Evolutionary conservation across 805 yeast species (phyloP), one percentile per base, ranked within the genome.

Genomic region (Candida bentonensis): DNA sequence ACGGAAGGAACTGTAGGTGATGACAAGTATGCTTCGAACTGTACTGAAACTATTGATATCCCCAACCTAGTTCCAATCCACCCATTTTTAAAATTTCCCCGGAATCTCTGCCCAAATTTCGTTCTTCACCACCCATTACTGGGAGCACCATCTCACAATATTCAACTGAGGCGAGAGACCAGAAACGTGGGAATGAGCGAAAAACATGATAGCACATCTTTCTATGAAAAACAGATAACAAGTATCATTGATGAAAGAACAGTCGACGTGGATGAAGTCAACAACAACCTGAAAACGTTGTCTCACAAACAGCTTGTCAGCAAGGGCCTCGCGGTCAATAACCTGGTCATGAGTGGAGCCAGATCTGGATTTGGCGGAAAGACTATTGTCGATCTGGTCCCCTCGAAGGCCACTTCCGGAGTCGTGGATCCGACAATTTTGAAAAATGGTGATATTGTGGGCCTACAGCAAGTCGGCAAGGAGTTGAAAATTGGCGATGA

Each of bases 281-380:
- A 30, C 20, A 30, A 30, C 17, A 30, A 30, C 20, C 54, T 80
- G 15, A 51, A 68, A 1, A 51, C 72, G 0, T 59, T 73, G 11
- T 64, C 89, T 1, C 76, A 87, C 1, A 79, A 80, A 55, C 69
- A 70, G 45, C 66, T 89, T n/a, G 81, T 81, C 0, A 62, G 66
- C 9, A 68, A 74, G 43, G 96, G 96, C 0, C 64, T 83, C 22
- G 96, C 96, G 0, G 66, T 85, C 3, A 59, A 78, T 41, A 83
- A 87, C 58, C 64, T 89, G 41, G 57, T 64, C 0, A 63, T 81
- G 13, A 69, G 70, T n/a, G 75, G 76, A 45, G 61, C 82, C 2
- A 67, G 81, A 45, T 81, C 88, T 0, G 94, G 95, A 0, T 63
- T 85, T 7, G 94, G 85, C 15, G 96, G 96, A 1, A 74, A 78